Evolutionary conservation across 164 flowering plant genomes (phyloP).

Genomic region (Umbellularia californica): DNA sequence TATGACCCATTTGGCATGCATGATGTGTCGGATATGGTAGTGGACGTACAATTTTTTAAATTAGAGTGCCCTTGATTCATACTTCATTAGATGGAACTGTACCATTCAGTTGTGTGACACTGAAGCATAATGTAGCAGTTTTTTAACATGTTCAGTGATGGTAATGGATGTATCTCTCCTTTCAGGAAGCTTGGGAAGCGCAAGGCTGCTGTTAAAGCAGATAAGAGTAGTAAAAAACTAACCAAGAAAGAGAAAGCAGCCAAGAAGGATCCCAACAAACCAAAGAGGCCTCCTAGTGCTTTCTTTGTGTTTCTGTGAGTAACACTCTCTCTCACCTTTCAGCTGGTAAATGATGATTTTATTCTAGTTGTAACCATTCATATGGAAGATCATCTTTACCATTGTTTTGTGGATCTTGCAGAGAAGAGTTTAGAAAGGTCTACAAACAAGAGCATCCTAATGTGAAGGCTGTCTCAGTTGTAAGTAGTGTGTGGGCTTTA

Average conservation of each 20-base stretch:
- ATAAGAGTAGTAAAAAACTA: conserved; percentile 30
- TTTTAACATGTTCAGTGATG: not conserved
- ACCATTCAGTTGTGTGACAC: not conserved
- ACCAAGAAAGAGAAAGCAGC: conserved; percentile 44
- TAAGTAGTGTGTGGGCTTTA: conserved; percentile 12
- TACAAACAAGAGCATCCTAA: conserved; percentile 63
- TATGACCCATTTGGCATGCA: too few species aligned
- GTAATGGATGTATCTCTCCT: conserved; percentile 17
- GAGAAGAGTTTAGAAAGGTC: conserved; percentile 66
- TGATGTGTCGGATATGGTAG: too few species aligned
- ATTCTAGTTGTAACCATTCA: not conserved
- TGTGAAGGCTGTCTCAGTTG: conserved; percentile 68
- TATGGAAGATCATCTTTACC: not conserved
- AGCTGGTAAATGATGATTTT: not conserved
- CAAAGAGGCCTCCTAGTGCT: conserved; percentile 87
- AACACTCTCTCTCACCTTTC: not conserved
- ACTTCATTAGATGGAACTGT: not conserved
- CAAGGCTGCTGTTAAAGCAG: conserved; percentile 46
- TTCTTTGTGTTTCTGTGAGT: conserved; percentile 80
- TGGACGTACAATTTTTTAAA: too few species aligned
- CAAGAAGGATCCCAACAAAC: conserved; percentile 81
- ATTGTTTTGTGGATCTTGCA: conserved; percentile 7
- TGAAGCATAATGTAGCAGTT: too few species aligned
- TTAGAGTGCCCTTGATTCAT: not conserved
- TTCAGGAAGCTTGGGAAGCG: conserved; percentile 75